phyloP scores from a whole-genome alignment of 768 basidiomycete genomes.

The Amanita brunnescens region DNA sequence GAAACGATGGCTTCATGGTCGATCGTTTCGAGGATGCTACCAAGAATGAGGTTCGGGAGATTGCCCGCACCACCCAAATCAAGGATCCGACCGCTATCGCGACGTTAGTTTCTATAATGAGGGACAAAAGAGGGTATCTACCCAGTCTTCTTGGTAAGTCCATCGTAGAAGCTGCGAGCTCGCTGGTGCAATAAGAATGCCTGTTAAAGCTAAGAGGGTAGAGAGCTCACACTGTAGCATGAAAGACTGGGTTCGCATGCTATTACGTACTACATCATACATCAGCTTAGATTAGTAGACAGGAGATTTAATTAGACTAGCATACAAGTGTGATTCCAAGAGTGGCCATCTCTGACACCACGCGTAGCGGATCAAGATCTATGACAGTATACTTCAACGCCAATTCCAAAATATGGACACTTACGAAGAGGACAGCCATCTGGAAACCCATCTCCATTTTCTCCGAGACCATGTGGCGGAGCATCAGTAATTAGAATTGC shows the following conservation, averaged over 20 bases:
- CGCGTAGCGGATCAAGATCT: conserved; percentile 23
- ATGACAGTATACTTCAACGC: neutral
- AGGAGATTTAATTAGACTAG: conserved; percentile 6
- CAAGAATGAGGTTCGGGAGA: conserved; percentile 23
- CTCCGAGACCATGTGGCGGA: conserved; percentile 52
- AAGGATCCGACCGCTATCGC: conserved; percentile 17
- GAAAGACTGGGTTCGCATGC: conserved; percentile 39
- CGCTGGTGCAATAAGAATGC: neutral
- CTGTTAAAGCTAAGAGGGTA: neutral
- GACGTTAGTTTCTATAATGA: neutral
- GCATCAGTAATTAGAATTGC: conserved; percentile 49
- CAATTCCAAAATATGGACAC: neutral
- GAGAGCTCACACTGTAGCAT: neutral
- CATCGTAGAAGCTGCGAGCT: neutral
- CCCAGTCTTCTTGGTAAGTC: neutral
- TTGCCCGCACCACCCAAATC: conserved; percentile 21
- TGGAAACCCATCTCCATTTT: conserved; percentile 36
- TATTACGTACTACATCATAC: conserved; percentile 36
- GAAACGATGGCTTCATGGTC: conserved; percentile 18
- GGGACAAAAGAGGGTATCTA: neutral
- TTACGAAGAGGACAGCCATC: conserved; percentile 1
- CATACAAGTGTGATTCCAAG: conserved; percentile 44
- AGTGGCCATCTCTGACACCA: conserved; percentile 36
- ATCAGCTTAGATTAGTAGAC: too few species aligned
- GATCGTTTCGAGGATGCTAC: conserved; percentile 21